Evolutionary conservation across 2,329 filamentous ascomycete genomes (phyloP).

Genomic region (Rhytidhysteron rufulum): DNA sequence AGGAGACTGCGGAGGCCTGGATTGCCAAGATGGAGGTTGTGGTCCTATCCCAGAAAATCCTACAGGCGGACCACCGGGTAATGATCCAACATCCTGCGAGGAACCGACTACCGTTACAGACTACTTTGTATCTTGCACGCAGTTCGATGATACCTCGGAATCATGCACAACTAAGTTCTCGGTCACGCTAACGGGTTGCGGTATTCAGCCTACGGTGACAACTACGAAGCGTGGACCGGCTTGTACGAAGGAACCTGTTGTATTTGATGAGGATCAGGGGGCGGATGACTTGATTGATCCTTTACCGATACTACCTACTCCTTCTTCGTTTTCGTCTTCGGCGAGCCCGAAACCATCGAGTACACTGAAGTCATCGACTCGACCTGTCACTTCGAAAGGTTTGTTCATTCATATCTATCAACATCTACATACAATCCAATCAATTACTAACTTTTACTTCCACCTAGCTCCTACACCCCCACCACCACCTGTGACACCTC

Average conservation of each 20-base stretch:
- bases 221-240: slow-evolving; percentile 9
- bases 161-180: slow-evolving; percentile 14
- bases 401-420: not conserved
- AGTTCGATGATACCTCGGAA: slow-evolving; percentile 9
- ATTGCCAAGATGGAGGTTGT: slow-evolving; percentile 12
- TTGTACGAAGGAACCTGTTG: slow-evolving; percentile 19
- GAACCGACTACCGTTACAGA: slow-evolving; percentile 20
- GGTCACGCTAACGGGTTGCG: slow-evolving; percentile 15
- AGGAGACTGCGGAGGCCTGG: slow-evolving; percentile 11
- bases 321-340: not conserved
- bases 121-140: slow-evolving; percentile 15
- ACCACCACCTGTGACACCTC: not conserved
- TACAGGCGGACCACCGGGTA: slow-evolving; percentile 2
- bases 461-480: not conserved
- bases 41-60: slow-evolving; percentile 18
- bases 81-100: slow-evolving; percentile 15
- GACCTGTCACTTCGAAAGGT: not conserved
- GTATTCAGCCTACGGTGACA: slow-evolving; percentile 5
- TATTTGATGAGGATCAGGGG: slow-evolving; percentile 27
- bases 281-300: slow-evolving; percentile 11
- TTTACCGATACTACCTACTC: not conserved
- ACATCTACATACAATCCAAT: not conserved
- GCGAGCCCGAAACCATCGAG: not conserved
- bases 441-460: not conserved
- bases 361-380: not conserved